These are phyloP conservation scores for Ensete glaucum DNA, from an alignment of 176 grass and related monocot species.

Conservation along the genomic window DNA sequence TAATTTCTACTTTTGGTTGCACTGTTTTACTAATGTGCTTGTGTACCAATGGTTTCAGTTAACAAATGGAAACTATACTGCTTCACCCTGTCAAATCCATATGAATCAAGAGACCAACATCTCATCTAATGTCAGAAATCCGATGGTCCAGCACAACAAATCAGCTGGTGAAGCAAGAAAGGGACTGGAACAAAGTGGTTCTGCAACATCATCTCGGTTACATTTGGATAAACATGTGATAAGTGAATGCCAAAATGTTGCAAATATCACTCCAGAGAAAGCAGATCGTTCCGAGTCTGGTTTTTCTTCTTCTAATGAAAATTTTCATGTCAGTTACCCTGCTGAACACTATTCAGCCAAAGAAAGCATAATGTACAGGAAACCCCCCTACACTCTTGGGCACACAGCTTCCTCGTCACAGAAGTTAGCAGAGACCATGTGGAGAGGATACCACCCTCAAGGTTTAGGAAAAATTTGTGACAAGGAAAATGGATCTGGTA, in stretches of 20 bases:
- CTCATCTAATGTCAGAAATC: constrained; percentile 44
- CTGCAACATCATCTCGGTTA: constrained; percentile 15
- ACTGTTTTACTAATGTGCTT: not conserved
- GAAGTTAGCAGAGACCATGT: constrained; percentile 45
- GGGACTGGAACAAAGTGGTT: constrained; percentile 45
- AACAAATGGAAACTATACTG: constrained; percentile 21
- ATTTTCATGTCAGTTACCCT: constrained; percentile 35
- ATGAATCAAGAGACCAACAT: constrained; percentile 31
- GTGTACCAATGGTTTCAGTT: constrained; percentile 11
- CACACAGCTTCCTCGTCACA: constrained; percentile 40
- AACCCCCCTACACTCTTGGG: constrained; percentile 49
- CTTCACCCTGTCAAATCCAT: constrained; percentile 23
- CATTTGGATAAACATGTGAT: constrained; percentile 19
- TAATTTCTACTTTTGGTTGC: not conserved
- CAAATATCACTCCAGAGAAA: constrained; percentile 52
- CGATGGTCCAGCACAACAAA: constrained; percentile 34
- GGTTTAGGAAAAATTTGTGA: constrained; percentile 41
- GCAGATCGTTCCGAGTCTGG: constrained; percentile 30
- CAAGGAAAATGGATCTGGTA: constrained; percentile 74
- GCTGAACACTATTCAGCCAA: constrained; percentile 44
- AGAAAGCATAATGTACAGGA: constrained; percentile 52
- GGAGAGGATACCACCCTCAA: constrained; percentile 43
- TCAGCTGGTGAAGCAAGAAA: constrained; percentile 65
- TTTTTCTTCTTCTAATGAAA: constrained; percentile 31
- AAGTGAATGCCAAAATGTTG: constrained; percentile 33